Base-by-base conservation (phyloP, 108 stramenopile species). In the Nitzschia putrida region DNA sequence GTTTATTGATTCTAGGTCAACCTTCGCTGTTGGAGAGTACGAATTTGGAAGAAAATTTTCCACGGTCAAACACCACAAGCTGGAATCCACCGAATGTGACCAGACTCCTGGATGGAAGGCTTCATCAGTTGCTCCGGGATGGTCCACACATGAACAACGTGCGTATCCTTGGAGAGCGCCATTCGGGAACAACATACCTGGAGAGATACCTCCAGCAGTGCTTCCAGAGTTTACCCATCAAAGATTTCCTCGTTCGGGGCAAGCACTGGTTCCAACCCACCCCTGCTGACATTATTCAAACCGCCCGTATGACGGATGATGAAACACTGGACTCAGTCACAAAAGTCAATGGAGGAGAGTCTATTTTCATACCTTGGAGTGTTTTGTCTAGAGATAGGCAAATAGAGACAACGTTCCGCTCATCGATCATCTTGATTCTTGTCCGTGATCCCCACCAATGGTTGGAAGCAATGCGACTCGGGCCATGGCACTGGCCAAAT, bases 221-320 rank as follows among this genome's bases (percentile, higher is more conserved):
- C 54, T 75, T 75, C 41, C 67, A 66, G 8, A 61, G 61, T 23
- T 1, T 23, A 26, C 20, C 42, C 8, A 67, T 75, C 13, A 45
- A 21, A 0, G 74, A 75, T 55, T 18, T 38, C 34, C 38, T 75
- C 11, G 52, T 75, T 29, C 57, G 64, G 43, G 25, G 44, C 18
- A 75, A 75, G 18, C 74, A 75, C 53, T 75, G 74, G 74, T 50
- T 75, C 12, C 74, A 75, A 44, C 74, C 66, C 24, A 24, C 54
- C 34, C 61, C 74, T 18, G 60, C 68, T 8, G 23, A 47, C 23
- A 40, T 75, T 25, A 8, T 53, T n/a, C 42, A 16, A 29, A 57
- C 44, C 9, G 59, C 57, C 3, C 29, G 52, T 23, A 24, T 10
- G 21, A 9, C n/a, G 24, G 51, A 54, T 16, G 25, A 12, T 21